A percentile compares a stretch with the other conserved stretches of the same genome.
These are phyloP conservation scores for Rhizophagus sp. DNA, from an alignment of 192 early-diverging fungal species.

Conservation along the genomic window DNA sequence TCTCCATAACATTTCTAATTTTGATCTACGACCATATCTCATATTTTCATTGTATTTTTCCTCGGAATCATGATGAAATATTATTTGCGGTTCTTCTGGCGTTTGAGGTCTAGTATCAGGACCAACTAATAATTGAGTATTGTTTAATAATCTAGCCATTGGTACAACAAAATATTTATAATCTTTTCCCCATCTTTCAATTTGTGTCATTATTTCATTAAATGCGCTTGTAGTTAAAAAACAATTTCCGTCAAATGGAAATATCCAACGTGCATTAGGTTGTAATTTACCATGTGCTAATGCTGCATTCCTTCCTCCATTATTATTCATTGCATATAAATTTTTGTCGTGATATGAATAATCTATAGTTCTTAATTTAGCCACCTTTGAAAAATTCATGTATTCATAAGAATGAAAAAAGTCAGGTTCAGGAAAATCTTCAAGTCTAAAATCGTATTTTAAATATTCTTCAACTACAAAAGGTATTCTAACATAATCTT, in stretches of 20 bases:
- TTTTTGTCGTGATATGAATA: slow-evolving; percentile 69
- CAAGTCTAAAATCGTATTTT: slow-evolving; percentile 56
- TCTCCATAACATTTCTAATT: slow-evolving; percentile 61
- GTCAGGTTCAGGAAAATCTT: slow-evolving; percentile 64
- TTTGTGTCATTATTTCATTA: slow-evolving; percentile 52
- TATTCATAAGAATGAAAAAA: slow-evolving; percentile 65
- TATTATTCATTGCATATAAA: slow-evolving; percentile 69
- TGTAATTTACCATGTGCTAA: slow-evolving; percentile 51
- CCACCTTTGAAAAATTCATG: slow-evolving; percentile 55
- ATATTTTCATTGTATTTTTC: slow-evolving; percentile 60
- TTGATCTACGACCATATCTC: slow-evolving; percentile 65
- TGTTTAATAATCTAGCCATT: slow-evolving; percentile 61
- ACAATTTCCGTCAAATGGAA: slow-evolving; percentile 67
- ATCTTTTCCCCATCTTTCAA: slow-evolving; percentile 46
- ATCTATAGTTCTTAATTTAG: slow-evolving; percentile 58
- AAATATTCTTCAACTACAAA: slow-evolving; percentile 57
- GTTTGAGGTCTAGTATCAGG: slow-evolving; percentile 54
- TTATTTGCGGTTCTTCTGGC: slow-evolving; percentile 63
- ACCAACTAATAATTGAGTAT: slow-evolving; percentile 52
- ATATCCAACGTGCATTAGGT: slow-evolving; percentile 56
- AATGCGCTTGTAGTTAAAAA: slow-evolving; percentile 56
- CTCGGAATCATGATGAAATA: slow-evolving; percentile 56
- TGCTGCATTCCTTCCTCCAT: slow-evolving; percentile 61
- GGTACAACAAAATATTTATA: slow-evolving; percentile 64
- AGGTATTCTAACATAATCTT: slow-evolving; percentile 58